Conservation (phyloP, 2,329 filamentous ascomycete genomes). For the Cladosporium cucumerinum region DNA sequence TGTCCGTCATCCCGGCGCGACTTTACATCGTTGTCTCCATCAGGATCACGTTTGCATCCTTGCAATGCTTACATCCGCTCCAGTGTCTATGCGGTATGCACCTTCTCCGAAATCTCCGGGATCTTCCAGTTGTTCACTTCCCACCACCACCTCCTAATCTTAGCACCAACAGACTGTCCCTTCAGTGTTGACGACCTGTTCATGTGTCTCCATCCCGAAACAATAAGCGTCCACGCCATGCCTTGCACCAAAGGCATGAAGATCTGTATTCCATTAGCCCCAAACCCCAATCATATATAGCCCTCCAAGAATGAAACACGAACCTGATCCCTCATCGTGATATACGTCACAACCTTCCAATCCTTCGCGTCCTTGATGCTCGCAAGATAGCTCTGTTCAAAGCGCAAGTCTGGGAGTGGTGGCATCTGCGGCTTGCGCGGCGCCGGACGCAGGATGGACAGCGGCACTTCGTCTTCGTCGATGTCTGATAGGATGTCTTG, state of each 20-base stretch:
- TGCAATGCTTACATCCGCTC: background rate
- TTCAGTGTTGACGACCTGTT: slow-evolving; percentile 74
- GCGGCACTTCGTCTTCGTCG: slow-evolving; percentile 65
- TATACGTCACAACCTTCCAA: slow-evolving; percentile 75
- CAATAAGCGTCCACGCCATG: slow-evolving; percentile 77
- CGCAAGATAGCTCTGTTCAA: slow-evolving; percentile 96
- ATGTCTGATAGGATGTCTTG: slow-evolving; percentile 41
- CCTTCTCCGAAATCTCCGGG: slow-evolving; percentile 39
- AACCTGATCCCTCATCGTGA: slow-evolving; percentile 88
- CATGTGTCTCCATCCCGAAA: slow-evolving; percentile 87
- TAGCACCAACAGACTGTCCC: slow-evolving; percentile 72
- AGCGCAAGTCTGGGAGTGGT: slow-evolving; percentile 75
- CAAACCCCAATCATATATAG: background rate
- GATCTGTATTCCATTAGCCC: slow-evolving; percentile 51
- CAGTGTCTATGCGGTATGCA: background rate
- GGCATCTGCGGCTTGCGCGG: slow-evolving; percentile 62
- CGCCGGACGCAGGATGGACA: slow-evolving; percentile 58
- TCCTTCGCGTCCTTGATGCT: slow-evolving; percentile 78
- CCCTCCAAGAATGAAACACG: slow-evolving; percentile 17
- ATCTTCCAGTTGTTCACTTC: slow-evolving; percentile 86
- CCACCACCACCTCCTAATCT: slow-evolving; percentile 89
- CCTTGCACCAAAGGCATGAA: slow-evolving; percentile 86
- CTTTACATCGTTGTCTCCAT: background rate
- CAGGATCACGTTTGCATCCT: background rate
- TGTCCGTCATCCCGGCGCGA: background rate